A percentile compares a stretch with the other conserved stretches of the same genome.
Evolutionary conservation across 768 basidiomycete species (phyloP).

Genomic region (Suillus decipiens): DNA sequence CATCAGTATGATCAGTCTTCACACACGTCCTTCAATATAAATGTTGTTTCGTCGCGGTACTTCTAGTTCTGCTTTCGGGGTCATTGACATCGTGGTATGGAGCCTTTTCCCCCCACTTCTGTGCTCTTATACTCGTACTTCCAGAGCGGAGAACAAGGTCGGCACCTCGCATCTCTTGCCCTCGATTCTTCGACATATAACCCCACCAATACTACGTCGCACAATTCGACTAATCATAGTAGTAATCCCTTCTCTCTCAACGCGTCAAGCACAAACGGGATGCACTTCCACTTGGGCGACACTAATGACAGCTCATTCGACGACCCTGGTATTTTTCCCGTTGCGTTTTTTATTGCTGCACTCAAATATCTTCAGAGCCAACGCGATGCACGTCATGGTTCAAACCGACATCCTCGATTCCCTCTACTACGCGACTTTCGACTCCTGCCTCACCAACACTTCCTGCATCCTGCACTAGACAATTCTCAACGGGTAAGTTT

Average conservation of each 20-base stretch:
- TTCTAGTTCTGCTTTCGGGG: slow-evolving; percentile 38
- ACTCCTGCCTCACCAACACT: slow-evolving; percentile 31
- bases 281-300: slow-evolving; percentile 41
- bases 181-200: slow-evolving; percentile 20
- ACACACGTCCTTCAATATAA: background rate
- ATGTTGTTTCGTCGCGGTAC: slow-evolving; percentile 14
- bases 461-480: too few relatives aligned
- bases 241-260: slow-evolving; percentile 40
- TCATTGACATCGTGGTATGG: slow-evolving; percentile 52
- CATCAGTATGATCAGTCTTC: too few relatives aligned
- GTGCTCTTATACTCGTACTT: background rate
- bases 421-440: slow-evolving; percentile 61
- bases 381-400: slow-evolving; percentile 41
- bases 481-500: too few relatives aligned
- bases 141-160: slow-evolving; percentile 3
- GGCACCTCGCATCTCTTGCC: slow-evolving; percentile 25
- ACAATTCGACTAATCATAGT: slow-evolving; percentile 31
- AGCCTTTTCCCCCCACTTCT: background rate
- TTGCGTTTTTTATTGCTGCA: slow-evolving; percentile 9
- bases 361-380: slow-evolving; percentile 12
- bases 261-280: slow-evolving; percentile 50
- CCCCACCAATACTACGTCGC: background rate
- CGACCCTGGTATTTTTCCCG: slow-evolving; percentile 17
- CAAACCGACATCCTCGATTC: slow-evolving; percentile 46
- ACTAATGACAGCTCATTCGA: slow-evolving; percentile 22